Evolutionary conservation across 495 filamentous ascomycete genomes (phyloP), one percentile per base, ranked within the genome.

Genomic region (Clohesyomyces aquaticus): DNA sequence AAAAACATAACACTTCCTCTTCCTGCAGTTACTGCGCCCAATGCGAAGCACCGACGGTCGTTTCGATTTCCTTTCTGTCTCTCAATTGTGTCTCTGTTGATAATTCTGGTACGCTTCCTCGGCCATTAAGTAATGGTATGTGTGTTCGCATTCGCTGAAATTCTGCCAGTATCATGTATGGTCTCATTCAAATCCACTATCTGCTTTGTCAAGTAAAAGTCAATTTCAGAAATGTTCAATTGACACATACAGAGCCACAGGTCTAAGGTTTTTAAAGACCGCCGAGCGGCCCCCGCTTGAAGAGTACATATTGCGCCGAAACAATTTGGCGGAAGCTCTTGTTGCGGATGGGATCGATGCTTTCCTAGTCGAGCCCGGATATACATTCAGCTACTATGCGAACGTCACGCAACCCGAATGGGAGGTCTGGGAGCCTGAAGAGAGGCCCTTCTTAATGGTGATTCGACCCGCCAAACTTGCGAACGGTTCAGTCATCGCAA

Each of bases 391-490:
- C 71, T 85, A 84, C 55, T 85, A 83, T 64, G 81, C 71, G 16
- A 85, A 84, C 52, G 72, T 80, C 45, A 78, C 77, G 26, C 83
- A 85, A 68, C 66, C 58, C 8, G 80, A 83, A 55, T 85, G 83
- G 83, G 83, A 85, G 61, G 75, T 77, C 1, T 83, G 80, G 82
- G 82, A 84, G 77, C 83, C 82, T 0, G 82, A 85, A 68, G 83
- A 84, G 66, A 72, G 81, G 3, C 82, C 83, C 0, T 83, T 85
- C 49, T 60, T 84, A 28, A 83, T 85, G 80, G 56, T 84, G 12
- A 74, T 84, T 18, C 71, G 76, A 28, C 81, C 82, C 0, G 27
- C 69, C 3, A 48, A 38, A 18, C 63, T 67, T 23, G 35, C 65
- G 9, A 69, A 69, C 27, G 78, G 79, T 0, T 67, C 69, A 8